phyloP scores from a whole-genome alignment of 2,329 filamentous ascomycete species.

The Aspergillus thermomutatus region DNA sequence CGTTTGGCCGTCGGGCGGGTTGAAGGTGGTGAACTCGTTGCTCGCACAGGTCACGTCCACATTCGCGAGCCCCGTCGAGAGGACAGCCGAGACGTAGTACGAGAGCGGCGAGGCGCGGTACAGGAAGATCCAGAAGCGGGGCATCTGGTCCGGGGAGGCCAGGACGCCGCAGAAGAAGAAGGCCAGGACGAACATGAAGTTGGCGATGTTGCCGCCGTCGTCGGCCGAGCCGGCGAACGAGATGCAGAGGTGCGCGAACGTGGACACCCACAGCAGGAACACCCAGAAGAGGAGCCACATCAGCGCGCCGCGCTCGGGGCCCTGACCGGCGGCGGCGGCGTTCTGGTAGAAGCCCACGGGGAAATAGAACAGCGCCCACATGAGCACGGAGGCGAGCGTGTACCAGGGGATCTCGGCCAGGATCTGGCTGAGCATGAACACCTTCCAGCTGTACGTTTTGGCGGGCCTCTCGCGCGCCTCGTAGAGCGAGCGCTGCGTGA shows the following conservation, averaged over 20 bases:
- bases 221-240: slow-evolving; percentile 66
- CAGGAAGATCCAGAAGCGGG: slow-evolving; percentile 77
- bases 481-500: slow-evolving; percentile 57
- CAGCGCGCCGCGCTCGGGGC: slow-evolving; percentile 57
- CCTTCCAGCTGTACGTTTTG: slow-evolving; percentile 73
- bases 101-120: slow-evolving; percentile 67
- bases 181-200: slow-evolving; percentile 56
- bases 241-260: slow-evolving; percentile 72
- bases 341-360: slow-evolving; percentile 50
- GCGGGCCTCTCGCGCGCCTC: slow-evolving; percentile 60
- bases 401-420: slow-evolving; percentile 68
- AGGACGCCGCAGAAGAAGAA: slow-evolving; percentile 56
- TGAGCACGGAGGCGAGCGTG: slow-evolving; percentile 59
- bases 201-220: slow-evolving; percentile 64
- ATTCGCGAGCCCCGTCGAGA: slow-evolving; percentile 37
- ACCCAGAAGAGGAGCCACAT: slow-evolving; percentile 63
- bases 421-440: slow-evolving; percentile 68
- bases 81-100: slow-evolving; percentile 51
- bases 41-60: slow-evolving; percentile 25
- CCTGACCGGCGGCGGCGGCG: slow-evolving; percentile 34
- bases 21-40: slow-evolving; percentile 30
- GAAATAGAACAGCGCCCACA: slow-evolving; percentile 68
- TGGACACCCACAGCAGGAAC: slow-evolving; percentile 68
- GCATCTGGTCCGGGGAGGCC: slow-evolving; percentile 56
- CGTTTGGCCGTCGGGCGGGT: slow-evolving; percentile 57